Conservation (phyloP, 2,329 filamentous ascomycete species). For the Cryoendolithus antarcticus region DNA sequence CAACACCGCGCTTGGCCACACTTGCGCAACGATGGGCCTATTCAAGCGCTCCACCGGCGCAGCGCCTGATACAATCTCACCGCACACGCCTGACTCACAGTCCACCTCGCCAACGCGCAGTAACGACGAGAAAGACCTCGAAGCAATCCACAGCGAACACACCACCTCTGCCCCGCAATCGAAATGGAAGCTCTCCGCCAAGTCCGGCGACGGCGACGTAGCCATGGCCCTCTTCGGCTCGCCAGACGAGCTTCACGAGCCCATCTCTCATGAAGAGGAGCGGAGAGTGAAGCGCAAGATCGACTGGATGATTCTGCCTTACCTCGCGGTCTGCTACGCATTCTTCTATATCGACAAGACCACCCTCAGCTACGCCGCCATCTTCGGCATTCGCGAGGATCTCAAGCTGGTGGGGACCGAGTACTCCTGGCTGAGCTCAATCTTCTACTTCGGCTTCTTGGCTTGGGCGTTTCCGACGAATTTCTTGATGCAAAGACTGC, state of each 20-base stretch:
- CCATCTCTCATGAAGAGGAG: slow-evolving; percentile 36
- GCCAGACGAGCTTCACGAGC: slow-evolving; percentile 28
- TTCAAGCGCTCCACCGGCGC: slow-evolving; percentile 8
- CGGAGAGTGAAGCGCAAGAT: slow-evolving; percentile 41
- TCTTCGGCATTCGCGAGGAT: slow-evolving; percentile 51
- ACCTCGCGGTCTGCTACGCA: slow-evolving; percentile 24
- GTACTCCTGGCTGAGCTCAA: slow-evolving; percentile 44
- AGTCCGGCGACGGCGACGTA: slow-evolving; percentile 29
- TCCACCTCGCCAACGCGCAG: slow-evolving; percentile 5
- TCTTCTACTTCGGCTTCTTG: slow-evolving; percentile 46
- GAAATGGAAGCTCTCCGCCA: slow-evolving; percentile 16
- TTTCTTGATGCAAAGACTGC: slow-evolving; percentile 39
- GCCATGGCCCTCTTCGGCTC: slow-evolving; percentile 40
- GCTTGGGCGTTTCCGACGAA: slow-evolving; percentile 44
- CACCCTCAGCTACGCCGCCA: slow-evolving; percentile 49
- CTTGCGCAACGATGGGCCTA: slow-evolving; percentile 7
- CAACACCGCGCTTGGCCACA: too few relatives aligned
- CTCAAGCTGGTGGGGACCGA: slow-evolving; percentile 44
- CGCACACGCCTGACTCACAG: slow-evolving; percentile 7
- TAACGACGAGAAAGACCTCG: slow-evolving; percentile 3
- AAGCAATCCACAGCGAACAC: slow-evolving; percentile 7
- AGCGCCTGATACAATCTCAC: background rate
- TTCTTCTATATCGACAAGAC: slow-evolving; percentile 36
- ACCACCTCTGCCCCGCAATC: slow-evolving; percentile 1
- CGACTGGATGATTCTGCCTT: slow-evolving; percentile 47